phyloP scores from a whole-genome alignment of 2,329 filamentous ascomycete genomes.

The Annulohypoxylon truncatum region DNA sequence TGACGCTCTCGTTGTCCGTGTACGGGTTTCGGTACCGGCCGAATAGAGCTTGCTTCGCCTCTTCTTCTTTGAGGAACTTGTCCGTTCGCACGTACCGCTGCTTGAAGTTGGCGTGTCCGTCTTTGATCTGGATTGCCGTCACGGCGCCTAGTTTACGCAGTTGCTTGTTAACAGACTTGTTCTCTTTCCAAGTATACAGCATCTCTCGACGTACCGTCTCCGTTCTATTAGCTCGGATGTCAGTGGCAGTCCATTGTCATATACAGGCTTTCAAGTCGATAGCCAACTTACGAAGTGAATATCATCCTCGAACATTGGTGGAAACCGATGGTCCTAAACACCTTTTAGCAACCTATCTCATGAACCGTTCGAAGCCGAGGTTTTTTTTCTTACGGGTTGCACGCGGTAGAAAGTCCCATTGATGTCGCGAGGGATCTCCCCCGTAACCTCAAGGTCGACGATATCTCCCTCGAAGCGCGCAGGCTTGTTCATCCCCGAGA shows the following conservation, averaged over 20 bases:
- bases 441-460: slow-evolving; percentile 55
- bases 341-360: background rate
- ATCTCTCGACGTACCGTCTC: slow-evolving; percentile 43
- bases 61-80: slow-evolving; percentile 49
- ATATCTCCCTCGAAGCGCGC: slow-evolving; percentile 56
- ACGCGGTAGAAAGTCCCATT: slow-evolving; percentile 62
- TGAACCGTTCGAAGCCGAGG: background rate
- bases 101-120: slow-evolving; percentile 57
- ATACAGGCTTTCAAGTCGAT: background rate
- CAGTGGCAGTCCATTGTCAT: slow-evolving; percentile 13
- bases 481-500: slow-evolving; percentile 54
- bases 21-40: slow-evolving; percentile 68
- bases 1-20: slow-evolving; percentile 66
- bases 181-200: background rate
- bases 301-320: slow-evolving; percentile 66
- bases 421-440: slow-evolving; percentile 58
- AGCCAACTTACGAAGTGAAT: slow-evolving; percentile 48
- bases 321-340: slow-evolving; percentile 60
- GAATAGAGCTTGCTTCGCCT: slow-evolving; percentile 55
- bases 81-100: slow-evolving; percentile 58
- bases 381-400: slow-evolving; percentile 53
- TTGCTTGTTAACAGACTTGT: slow-evolving; percentile 12
- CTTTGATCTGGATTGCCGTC: slow-evolving; percentile 54
- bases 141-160: slow-evolving; percentile 52
- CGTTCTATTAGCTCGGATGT: slow-evolving; percentile 36